Evolutionary conservation across 306 rosid species (phyloP), one percentile per base, ranked within the genome.

Genomic region (Astragalus glycyphyllos): DNA sequence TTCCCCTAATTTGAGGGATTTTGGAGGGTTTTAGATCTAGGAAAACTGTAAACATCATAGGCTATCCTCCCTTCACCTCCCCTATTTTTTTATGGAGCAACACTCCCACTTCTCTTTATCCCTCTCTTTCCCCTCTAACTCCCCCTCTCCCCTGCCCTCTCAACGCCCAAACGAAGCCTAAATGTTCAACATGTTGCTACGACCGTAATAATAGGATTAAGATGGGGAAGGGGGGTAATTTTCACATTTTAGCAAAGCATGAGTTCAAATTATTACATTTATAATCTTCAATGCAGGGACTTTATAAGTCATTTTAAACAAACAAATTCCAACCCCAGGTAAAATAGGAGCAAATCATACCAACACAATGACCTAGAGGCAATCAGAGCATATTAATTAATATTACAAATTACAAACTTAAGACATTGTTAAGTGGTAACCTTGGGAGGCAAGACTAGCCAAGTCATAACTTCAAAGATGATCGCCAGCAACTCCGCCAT

Each of bases 371-470:
- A n/a, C 41, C 26, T 12, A 8, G 44, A 54, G 40, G 54, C 26
- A 11, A 34, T 16, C 55, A 53, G 44, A 66, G 12, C 68, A 34
- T 65, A 14, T 65, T 5, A 56, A 14, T 65, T 5, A 56, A 15
- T 11, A 14, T 49, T 17, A 32, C 60, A 45, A 14, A 10, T 10
- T 10, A 35, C 49, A 40, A 40, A 56, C 68, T 45, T 1, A 7
- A 66, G 45, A 47, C 68, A 57, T 17, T 57, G 4, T 26, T 26
- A 26, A 2, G 31, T 2, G 34, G 11, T 57, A 57, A 63, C 23
- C 72, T 51, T 42, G 6, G 65, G 37, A 63, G 51, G 41, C 47
- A 72, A 60, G 42, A 61, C 51, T 5, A 41, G 34, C 37, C 71
- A 73, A 65, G 48, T 40, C 29, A 64, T 14, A 31, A 13, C 12